These are phyloP conservation scores for Hyphopichia wangnamkhiaoensis DNA, from an alignment of 1,139 yeast genomes.

Conservation along the genomic window DNA sequence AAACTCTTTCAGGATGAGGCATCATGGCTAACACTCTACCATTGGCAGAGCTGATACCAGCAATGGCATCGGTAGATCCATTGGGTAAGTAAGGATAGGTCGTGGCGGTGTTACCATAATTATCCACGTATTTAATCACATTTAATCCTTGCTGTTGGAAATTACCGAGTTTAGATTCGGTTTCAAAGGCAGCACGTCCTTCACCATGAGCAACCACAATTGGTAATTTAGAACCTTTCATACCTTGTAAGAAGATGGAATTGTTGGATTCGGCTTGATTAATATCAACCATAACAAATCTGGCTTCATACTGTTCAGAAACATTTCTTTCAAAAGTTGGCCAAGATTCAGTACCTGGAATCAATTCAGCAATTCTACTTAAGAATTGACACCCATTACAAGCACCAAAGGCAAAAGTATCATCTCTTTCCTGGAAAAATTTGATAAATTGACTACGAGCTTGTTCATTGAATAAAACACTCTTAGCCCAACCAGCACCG, in stretches of 20 bases:
- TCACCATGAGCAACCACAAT: slow-evolving; percentile 99
- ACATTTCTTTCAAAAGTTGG: slow-evolving; percentile 91
- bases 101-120: slow-evolving; percentile 82
- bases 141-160: slow-evolving; percentile 54
- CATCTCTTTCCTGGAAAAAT: slow-evolving; percentile 83
- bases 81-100: slow-evolving; percentile 93
- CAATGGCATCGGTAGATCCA: slow-evolving; percentile 91
- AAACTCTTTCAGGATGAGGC: slow-evolving; percentile 99
- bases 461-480: slow-evolving; percentile 82
- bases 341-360: slow-evolving; percentile 97
- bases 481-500: slow-evolving; percentile 99
- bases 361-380: slow-evolving; percentile 80
- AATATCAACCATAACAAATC: slow-evolving; percentile 88
- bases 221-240: slow-evolving; percentile 91
- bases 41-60: slow-evolving; percentile 86
- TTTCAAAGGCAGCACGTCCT: slow-evolving; percentile 80
- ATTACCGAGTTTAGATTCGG: slow-evolving; percentile 38
- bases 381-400: slow-evolving; percentile 99
- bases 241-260: slow-evolving; percentile 79
- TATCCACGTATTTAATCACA: slow-evolving; percentile 82
- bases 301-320: slow-evolving; percentile 96
- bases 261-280: slow-evolving; percentile 49
- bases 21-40: slow-evolving; percentile 98
- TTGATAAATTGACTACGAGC: slow-evolving; percentile 74
- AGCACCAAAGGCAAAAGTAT: slow-evolving; percentile 98